phyloP scores from a whole-genome alignment of 345 rosid species.

The Bruguiera sexangula region DNA sequence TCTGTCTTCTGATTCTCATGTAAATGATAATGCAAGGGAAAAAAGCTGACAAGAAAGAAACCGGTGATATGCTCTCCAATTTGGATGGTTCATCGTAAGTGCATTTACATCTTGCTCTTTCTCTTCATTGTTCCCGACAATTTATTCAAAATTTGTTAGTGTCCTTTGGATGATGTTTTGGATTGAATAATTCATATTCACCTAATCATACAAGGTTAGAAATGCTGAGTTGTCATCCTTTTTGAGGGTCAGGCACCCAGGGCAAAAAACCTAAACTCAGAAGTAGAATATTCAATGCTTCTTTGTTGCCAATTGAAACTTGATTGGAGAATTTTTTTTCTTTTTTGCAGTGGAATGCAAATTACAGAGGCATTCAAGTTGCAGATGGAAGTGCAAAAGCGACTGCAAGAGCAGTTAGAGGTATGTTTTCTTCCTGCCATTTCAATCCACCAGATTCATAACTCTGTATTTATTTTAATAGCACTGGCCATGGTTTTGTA shows the following conservation, averaged over 20 bases:
- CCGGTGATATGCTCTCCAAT: slow-evolving; percentile 73
- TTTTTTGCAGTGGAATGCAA: slow-evolving; percentile 82
- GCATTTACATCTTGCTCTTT: slow-evolving; percentile 15
- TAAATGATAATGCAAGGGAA: slow-evolving; percentile 56
- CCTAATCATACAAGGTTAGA: background rate
- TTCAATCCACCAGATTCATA: background rate
- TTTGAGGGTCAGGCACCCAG: background rate
- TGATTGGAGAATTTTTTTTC: background rate
- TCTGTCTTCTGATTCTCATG: slow-evolving; percentile 19
- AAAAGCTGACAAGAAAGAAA: slow-evolving; percentile 86
- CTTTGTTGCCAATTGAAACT: slow-evolving; percentile 10
- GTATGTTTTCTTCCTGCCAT: slow-evolving; percentile 43
- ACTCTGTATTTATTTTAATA: no score
- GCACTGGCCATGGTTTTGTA: no score
- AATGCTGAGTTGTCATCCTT: background rate
- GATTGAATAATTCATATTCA: background rate
- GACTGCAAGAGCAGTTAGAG: slow-evolving; percentile 96
- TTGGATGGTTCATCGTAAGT: slow-evolving; percentile 97
- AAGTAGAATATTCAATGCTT: background rate
- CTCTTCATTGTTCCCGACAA: background rate
- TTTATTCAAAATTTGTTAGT: background rate
- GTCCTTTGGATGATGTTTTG: slow-evolving; percentile 4
- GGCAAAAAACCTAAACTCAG: background rate
- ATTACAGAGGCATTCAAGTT: slow-evolving; percentile 99
- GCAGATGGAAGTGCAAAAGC: slow-evolving; percentile 98